Evolutionary conservation across 441 rosid genomes (phyloP), one percentile per base, ranked within the genome.

Genomic region (Eutrema salsugineum): DNA sequence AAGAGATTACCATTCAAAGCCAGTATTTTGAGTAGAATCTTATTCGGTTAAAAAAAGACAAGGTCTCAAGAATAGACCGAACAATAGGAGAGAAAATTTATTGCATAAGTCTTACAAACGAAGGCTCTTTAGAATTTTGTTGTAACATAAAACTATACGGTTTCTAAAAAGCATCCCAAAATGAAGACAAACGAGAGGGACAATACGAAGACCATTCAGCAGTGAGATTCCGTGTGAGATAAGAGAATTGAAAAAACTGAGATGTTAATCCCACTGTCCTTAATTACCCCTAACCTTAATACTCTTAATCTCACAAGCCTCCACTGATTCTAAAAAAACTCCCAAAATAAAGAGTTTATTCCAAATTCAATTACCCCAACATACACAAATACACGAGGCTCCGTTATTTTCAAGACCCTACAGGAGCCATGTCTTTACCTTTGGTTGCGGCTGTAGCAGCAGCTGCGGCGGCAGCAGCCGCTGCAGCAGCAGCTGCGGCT

Each of bases 391-490:
- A 78, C 59, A 78, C 76, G 68, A 33, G 33, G 53, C 62, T 61
- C 74, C 46, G 59, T 44, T 64, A 64, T 50, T 63, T n/a, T 89
- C 84, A 94, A 68, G 99, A 90, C 71, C 96, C 97, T 46, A 86
- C 98, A 8, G 97, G 84, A 66, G 93, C 96, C 76, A 88, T 47
- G 64, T 88, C 96, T 81, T 90, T 89, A 44, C 90, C 77, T 68
- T 89, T 88, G 39, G 97, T 88, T 17, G 94, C 96, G 9, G 91
- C 79, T 0, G 93, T 93, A 0, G 97, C 92, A 0, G 93, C 87
- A 0, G 85, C 77, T 0, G 83, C 71, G 0, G 85, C 83, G 0
- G 84, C 84, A 0, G 84, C 82, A 0, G 80, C 77, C 0, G 54
- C 82, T 0, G 79, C 74, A 2, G 75, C 76, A 0, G 89, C 88